A percentile compares a stretch with the other conserved stretches of the same genome.
These are phyloP conservation scores for Polyporus arcularius DNA, from an alignment of 768 basidiomycete species.

Conservation along the genomic window DNA sequence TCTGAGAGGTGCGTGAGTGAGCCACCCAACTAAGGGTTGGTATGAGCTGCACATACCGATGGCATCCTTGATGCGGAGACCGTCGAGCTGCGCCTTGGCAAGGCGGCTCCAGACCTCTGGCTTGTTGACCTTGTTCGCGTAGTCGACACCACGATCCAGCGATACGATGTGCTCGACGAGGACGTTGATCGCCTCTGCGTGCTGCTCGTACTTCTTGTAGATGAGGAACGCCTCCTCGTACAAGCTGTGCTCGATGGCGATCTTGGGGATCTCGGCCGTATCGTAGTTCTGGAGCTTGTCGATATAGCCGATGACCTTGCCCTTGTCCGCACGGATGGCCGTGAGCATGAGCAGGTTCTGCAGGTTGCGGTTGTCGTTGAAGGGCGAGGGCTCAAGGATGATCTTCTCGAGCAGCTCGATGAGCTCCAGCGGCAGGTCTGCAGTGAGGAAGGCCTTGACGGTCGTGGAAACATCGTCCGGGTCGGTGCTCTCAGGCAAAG, in stretches of 20 bases:
- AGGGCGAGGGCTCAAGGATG: slow-evolving; percentile 94
- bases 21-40: not conserved
- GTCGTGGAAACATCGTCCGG: slow-evolving; percentile 98
- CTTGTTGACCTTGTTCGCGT: slow-evolving; percentile 93
- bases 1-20: slow-evolving; percentile 44
- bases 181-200: slow-evolving; percentile 95
- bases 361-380: slow-evolving; percentile 95
- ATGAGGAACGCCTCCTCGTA: slow-evolving; percentile 97
- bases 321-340: slow-evolving; percentile 96
- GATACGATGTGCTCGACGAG: slow-evolving; percentile 98
- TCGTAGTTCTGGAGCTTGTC: slow-evolving; percentile 97
- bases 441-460: slow-evolving; percentile 97
- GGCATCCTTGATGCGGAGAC: slow-evolving; percentile 95
- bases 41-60: slow-evolving; percentile 61
- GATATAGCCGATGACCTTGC: slow-evolving; percentile 97
- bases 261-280: slow-evolving; percentile 90
- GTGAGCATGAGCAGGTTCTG: slow-evolving; percentile 95
- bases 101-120: slow-evolving; percentile 97
- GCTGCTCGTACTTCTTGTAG: slow-evolving; percentile 96
- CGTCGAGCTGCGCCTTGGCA: slow-evolving; percentile 98
- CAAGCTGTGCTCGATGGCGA: slow-evolving; percentile 93
- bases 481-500: slow-evolving; percentile 94
- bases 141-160: slow-evolving; percentile 94
- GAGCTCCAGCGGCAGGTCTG: slow-evolving; percentile 94
- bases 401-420: slow-evolving; percentile 99